Conservation (phyloP, 1,284 basidiomycete genomes). For the Rhodotorula glutinis region DNA sequence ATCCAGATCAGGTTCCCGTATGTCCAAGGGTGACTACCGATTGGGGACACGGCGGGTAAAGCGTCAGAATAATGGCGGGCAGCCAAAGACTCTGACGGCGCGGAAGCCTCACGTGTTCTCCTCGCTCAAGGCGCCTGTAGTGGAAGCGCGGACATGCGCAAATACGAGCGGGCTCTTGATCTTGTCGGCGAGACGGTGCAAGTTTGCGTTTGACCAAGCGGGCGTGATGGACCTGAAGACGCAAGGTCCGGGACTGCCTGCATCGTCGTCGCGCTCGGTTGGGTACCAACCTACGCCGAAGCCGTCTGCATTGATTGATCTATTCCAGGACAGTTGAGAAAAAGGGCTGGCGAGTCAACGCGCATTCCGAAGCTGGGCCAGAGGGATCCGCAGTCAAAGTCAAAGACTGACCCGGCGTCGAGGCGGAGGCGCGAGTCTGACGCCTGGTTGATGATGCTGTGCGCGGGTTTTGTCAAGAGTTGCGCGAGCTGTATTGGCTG, state of each 20-base stretch:
- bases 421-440: slow-evolving; percentile 84
- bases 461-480: slow-evolving; percentile 65
- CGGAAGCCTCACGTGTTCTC: slow-evolving; percentile 66
- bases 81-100: no score
- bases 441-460: slow-evolving; percentile 94
- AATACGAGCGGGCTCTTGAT: slow-evolving; percentile 91
- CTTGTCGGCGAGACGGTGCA: slow-evolving; percentile 85
- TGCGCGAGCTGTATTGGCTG: slow-evolving; percentile 42
- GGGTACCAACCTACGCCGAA: slow-evolving; percentile 88
- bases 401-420: slow-evolving; percentile 40
- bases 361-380: not conserved
- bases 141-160: slow-evolving; percentile 43
- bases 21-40: slow-evolving; percentile 24
- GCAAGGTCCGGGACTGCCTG: slow-evolving; percentile 61
- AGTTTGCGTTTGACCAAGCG: slow-evolving; percentile 90
- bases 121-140: slow-evolving; percentile 60
- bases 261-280: slow-evolving; percentile 61
- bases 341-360: no score
- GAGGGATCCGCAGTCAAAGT: not conserved
- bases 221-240: slow-evolving; percentile 68
- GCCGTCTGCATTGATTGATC: slow-evolving; percentile 84
- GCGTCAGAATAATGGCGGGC: no score
- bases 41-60: no score
- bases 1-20: slow-evolving; percentile 66
- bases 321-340: slow-evolving; percentile 53